Evolutionary conservation across 176 grass and related monocot genomes (phyloP), one percentile per base, ranked within the genome.

Genomic region (Oryza brachyantha): DNA sequence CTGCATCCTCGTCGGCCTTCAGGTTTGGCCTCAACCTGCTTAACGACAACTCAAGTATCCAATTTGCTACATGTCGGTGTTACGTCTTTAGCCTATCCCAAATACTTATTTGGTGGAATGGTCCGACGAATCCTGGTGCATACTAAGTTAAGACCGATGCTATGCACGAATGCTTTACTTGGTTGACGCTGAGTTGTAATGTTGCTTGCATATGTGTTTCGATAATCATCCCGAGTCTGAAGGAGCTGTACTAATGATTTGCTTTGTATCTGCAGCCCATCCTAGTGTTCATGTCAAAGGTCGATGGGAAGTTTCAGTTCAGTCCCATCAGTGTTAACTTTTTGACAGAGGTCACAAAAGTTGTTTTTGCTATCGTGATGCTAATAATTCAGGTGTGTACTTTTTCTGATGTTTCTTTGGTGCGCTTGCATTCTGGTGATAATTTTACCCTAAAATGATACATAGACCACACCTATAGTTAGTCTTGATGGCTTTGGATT

Each of bases 271-370:
- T 94, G 87, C 89, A 98, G 96, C 96, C 96, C 69, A 94, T 98
- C 71, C 87, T 98, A 76, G 96, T 98, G 69, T 99, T 93, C 75
- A 95, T 98, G 92, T 98, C 87, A 46, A 98, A 98, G 83, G 92
- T 98, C 13, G 90, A 98, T 67, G 95, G 95, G 45, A 94, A 92
- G 82, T 94, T 98, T 57, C 85, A 90, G 79, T 98, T 98, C 83
- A 98, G 90, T 78, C 96, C 95, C 41, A 90, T 98, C 78, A 94
- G 92, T 46, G 90, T 99, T 70, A 99, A 99, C 76, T 94, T 97
- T 75, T 82, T 97, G 85, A 94, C 91, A 1, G 91, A 99, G 82
- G 29, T 95, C 85, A 73, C 90, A 74, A 99, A 95, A 89, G 88
- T 99, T 74, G 50, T 91, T 35, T 95, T 99, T 89, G 96, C 96